phyloP scores from a whole-genome alignment of 257 asterid genomes.

The Agastache rugosa region DNA sequence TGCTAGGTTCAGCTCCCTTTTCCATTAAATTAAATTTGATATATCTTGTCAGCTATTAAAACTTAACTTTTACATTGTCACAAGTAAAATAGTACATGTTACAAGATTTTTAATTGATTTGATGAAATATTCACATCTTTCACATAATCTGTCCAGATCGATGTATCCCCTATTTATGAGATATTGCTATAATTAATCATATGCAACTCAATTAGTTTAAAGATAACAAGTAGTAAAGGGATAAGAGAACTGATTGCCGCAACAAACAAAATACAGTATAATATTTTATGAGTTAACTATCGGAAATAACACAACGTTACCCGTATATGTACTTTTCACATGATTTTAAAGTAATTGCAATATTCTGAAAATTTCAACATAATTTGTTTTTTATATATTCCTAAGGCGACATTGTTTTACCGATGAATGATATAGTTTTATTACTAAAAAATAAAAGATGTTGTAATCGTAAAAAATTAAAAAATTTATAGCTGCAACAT shows the following conservation, averaged over 20 bases:
- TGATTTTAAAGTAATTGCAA: too few species aligned
- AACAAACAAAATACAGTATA: too few species aligned
- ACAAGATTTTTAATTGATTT: conserved; percentile 21
- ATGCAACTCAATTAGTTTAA: neutral
- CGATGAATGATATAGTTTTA: too few species aligned
- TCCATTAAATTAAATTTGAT: conserved; percentile 22
- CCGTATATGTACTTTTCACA: too few species aligned
- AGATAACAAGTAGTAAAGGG: neutral
- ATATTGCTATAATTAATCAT: neutral
- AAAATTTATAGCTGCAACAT: too few species aligned
- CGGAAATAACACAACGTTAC: too few species aligned
- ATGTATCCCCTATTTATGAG: neutral
- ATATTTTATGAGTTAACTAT: too few species aligned
- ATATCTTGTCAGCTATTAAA: conserved; percentile 20
- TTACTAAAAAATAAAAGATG: too few species aligned
- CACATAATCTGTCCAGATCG: conserved; percentile 30
- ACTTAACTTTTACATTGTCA: neutral
- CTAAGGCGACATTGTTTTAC: too few species aligned
- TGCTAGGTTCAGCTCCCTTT: conserved; percentile 13
- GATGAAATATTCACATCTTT: conserved; percentile 24
- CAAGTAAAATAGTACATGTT: neutral
- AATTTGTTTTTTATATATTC: too few species aligned
- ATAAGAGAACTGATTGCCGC: neutral
- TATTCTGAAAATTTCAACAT: too few species aligned
- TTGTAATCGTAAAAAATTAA: too few species aligned